Evolutionary conservation across 805 yeast species (phyloP).

Genomic region (Wickerhamomyces chambardii): DNA sequence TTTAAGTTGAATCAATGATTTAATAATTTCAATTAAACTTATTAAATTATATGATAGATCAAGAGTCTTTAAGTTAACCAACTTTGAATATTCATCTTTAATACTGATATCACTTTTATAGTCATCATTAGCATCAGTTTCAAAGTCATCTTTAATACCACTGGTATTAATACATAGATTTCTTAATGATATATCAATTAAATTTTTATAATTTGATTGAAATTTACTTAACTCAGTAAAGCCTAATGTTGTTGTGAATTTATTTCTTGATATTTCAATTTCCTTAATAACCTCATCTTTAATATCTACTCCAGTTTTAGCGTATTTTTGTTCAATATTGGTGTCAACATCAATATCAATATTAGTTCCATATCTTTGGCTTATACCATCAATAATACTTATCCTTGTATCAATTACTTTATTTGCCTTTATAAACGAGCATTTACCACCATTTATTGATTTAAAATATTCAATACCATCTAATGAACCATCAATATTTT

Average conservation of each 20-base stretch:
- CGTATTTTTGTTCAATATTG: too few species aligned
- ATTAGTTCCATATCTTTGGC: too few species aligned
- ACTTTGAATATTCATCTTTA: too few species aligned
- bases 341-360: too few species aligned
- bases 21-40: slow-evolving; percentile 26
- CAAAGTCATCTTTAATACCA: neutral
- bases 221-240: slow-evolving; percentile 44
- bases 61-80: slow-evolving; percentile 31
- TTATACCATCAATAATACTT: too few species aligned
- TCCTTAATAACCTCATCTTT: slow-evolving; percentile 53
- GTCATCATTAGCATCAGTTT: slow-evolving; percentile 3
- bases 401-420: too few species aligned
- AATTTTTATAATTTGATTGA: slow-evolving; percentile 34
- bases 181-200: slow-evolving; percentile 43
- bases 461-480: too few species aligned
- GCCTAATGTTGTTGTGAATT: slow-evolving; percentile 34
- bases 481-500: too few species aligned
- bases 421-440: too few species aligned
- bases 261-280: slow-evolving; percentile 26
- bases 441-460: too few species aligned
- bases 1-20: slow-evolving; percentile 27
- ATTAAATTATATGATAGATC: slow-evolving; percentile 59
- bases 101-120: slow-evolving; percentile 4
- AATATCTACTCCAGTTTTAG: too few species aligned
- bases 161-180: slow-evolving; percentile 24